phyloP scores from a whole-genome alignment of 495 filamentous ascomycete genomes.

The Wilcoxina mikolae region DNA sequence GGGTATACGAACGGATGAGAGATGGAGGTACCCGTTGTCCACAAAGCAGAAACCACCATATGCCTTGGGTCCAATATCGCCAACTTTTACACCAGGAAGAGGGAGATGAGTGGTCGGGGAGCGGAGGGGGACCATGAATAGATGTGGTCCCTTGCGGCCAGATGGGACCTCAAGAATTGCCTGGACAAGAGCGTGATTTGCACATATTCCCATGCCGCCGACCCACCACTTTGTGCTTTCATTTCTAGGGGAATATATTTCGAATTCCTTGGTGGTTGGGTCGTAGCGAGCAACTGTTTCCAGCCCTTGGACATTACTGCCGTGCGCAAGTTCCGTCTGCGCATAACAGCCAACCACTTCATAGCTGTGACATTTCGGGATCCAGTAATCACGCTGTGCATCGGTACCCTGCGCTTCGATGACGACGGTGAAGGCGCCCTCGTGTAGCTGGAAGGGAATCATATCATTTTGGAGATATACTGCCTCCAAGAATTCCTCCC shows the following conservation, averaged over 20 bases:
- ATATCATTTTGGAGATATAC: conserved; percentile 50
- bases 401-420: conserved; percentile 52
- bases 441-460: conserved; percentile 53
- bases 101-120: conserved; percentile 56
- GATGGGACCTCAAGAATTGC: conserved; percentile 31
- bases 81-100: conserved; percentile 52
- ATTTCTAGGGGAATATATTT: conserved; percentile 43
- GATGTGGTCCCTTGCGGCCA: conserved; percentile 49
- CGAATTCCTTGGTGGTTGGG: conserved; percentile 50
- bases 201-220: conserved; percentile 53
- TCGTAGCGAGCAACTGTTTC: conserved; percentile 64
- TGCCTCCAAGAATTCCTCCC: conserved; percentile 45
- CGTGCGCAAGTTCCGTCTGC: conserved; percentile 62
- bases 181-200: conserved; percentile 63
- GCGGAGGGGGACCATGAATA: conserved; percentile 61
- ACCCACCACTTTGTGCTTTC: conserved; percentile 61
- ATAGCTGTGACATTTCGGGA: conserved; percentile 47
- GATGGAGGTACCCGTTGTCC: conserved; percentile 62
- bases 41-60: conserved; percentile 48
- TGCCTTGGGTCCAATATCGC: conserved; percentile 65
- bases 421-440: conserved; percentile 55
- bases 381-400: conserved; percentile 54
- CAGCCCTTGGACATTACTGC: conserved; percentile 57
- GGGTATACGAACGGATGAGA: conserved; percentile 56
- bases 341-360: conserved; percentile 62